Evolutionary conservation across 495 filamentous ascomycete species (phyloP).

Genomic region (Annulohypoxylon nitens): DNA sequence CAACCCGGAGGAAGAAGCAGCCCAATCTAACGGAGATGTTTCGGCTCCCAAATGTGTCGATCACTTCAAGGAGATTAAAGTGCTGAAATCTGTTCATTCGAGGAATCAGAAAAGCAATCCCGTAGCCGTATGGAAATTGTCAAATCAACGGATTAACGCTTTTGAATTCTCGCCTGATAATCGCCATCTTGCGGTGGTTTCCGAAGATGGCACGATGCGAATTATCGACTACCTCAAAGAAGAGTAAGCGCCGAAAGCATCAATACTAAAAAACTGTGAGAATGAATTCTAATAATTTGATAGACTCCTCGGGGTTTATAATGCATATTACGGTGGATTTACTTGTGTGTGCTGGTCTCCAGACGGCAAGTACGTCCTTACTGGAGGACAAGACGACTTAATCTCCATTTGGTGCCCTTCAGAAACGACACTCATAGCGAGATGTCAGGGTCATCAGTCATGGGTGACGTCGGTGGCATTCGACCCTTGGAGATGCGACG

Average conservation of each 20-base stretch:
- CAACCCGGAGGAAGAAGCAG: conserved; percentile 62
- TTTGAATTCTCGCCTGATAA: conserved; percentile 91
- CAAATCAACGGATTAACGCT: conserved; percentile 87
- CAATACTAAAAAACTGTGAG: not conserved
- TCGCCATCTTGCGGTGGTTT: conserved; percentile 88
- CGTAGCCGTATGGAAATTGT: conserved; percentile 89
- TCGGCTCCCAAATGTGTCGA: conserved; percentile 54
- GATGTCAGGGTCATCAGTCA: conserved; percentile 91
- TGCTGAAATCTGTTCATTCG: conserved; percentile 91
- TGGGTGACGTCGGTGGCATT: conserved; percentile 96
- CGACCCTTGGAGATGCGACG: conserved; percentile 96
- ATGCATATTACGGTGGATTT: conserved; percentile 92
- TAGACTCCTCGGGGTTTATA: conserved; percentile 86
- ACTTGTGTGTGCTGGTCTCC: conserved; percentile 97
- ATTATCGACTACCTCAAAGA: conserved; percentile 94
- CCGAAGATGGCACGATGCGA: conserved; percentile 89
- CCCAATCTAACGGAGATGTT: conserved; percentile 58
- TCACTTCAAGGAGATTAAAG: conserved; percentile 61
- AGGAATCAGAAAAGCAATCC: conserved; percentile 95
- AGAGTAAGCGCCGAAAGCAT: conserved; percentile 68
- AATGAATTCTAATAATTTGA: not conserved
- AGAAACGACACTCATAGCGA: conserved; percentile 86
- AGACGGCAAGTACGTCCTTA: conserved; percentile 94
- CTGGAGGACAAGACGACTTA: conserved; percentile 95
- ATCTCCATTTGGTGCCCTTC: conserved; percentile 93